Conservation (phyloP, 1,139 yeast species). For the Pichia kudriavzevii region DNA sequence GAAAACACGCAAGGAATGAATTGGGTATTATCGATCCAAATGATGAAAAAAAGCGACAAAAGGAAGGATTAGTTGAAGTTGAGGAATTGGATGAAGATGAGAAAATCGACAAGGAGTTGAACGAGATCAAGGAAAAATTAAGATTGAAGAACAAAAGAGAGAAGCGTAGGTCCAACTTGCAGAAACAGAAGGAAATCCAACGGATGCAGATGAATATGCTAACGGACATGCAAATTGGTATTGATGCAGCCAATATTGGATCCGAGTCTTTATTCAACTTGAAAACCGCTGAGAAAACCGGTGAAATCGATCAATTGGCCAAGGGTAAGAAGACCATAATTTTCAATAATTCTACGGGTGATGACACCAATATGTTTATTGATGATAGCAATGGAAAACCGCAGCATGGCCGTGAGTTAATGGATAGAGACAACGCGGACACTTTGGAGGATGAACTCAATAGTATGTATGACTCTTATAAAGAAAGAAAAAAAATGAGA, state of each 20-base stretch:
- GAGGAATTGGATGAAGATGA: slow-evolving; percentile 82
- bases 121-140: slow-evolving; percentile 64
- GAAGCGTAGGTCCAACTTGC: slow-evolving; percentile 73
- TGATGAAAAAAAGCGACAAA: slow-evolving; percentile 33
- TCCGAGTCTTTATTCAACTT: slow-evolving; percentile 77
- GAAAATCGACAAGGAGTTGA: slow-evolving; percentile 77
- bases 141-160: slow-evolving; percentile 66
- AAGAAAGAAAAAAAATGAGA: slow-evolving; percentile 65
- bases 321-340: slow-evolving; percentile 80
- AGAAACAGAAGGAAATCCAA: slow-evolving; percentile 77
- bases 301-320: slow-evolving; percentile 63
- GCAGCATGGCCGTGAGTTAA: slow-evolving; percentile 17
- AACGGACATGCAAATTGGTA: slow-evolving; percentile 87
- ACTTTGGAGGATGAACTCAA: slow-evolving; percentile 76
- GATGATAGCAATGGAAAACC: slow-evolving; percentile 33
- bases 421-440: slow-evolving; percentile 48
- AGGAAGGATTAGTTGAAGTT: slow-evolving; percentile 55
- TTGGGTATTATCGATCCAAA: slow-evolving; percentile 59
- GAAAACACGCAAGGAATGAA: slow-evolving; percentile 75
- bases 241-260: slow-evolving; percentile 83
- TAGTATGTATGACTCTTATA: slow-evolving; percentile 69
- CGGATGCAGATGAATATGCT: slow-evolving; percentile 97
- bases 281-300: slow-evolving; percentile 78
- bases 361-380: slow-evolving; percentile 38
- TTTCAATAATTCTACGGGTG: slow-evolving; percentile 39